Base-by-base conservation (phyloP, 768 basidiomycete species). In the Boletellus ananas region DNA sequence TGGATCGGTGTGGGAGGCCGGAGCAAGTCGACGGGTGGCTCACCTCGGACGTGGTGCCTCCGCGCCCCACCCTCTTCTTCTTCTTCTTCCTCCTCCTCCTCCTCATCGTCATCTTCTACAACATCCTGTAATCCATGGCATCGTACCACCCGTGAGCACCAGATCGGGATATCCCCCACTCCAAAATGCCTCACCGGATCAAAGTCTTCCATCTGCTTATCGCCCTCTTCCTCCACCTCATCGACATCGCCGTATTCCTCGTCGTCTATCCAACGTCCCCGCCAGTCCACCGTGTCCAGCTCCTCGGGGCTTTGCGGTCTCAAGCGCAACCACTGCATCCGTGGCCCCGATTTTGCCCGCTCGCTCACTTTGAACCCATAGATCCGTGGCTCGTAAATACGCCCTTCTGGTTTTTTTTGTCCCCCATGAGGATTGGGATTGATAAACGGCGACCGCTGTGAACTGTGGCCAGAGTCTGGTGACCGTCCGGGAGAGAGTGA, bases 361-460 rank as follows among this genome's bases (percentile, higher is more conserved):
- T 99, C 96, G 64, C 87, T 94, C 23, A 99, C 95, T 70, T 87
- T 90, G 79, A 99, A 99, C 0, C 96, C 96, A 60, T 98, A 98
- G 63, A 99, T 95, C 67, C 87, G 80, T 6, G 94, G 90, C 14
- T 84, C 78, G 64, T 99, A 98, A 13, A 97, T 81, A 65, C 85
- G 83, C 5, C 90, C 91, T 25, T 83, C 80, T 3, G 94, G 89
- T 36, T 82, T 82, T 69, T 93, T 94, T 70, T 95, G 92, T 0
- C 90, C 90, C 10, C 90, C 90, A 55, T 91, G 79, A 1, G 85
- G 83, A 66, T 94, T 94, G 2, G 94, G 93, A 63, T 95, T 96
- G 25, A 82, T 76, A 59, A 93, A 90, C 9, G 88, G 78, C 18
- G 73, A 72, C 29, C 72, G 74, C 16, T 76, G 70, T 33, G 72